These are phyloP conservation scores for Nannochloris sp. DNA, from an alignment of 139 green algal species.

Conservation along the genomic window DNA sequence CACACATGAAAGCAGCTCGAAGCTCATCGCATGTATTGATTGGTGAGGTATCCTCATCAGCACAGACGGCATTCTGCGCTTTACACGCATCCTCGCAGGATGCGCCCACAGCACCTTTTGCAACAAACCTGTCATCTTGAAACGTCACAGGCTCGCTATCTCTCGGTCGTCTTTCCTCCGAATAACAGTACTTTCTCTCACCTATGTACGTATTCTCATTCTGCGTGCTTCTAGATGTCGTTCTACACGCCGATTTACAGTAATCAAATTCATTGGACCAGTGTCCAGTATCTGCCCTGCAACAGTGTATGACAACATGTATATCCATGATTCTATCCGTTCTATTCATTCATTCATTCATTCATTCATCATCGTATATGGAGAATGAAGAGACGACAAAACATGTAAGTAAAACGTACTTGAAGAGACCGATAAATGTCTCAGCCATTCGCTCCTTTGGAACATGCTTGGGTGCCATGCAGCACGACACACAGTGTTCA, in stretches of 20 bases:
- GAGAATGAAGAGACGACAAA: too few relatives aligned
- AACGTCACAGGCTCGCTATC: slow-evolving; percentile 30
- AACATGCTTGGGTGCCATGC: slow-evolving; percentile 43
- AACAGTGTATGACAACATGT: too few relatives aligned
- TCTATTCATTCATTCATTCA: too few relatives aligned
- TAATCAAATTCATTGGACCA: slow-evolving; percentile 58
- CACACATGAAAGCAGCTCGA: slow-evolving; percentile 44
- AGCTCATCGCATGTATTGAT: slow-evolving; percentile 66
- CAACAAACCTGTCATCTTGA: slow-evolving; percentile 25
- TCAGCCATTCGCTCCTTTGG: slow-evolving; percentile 12
- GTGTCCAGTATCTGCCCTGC: slow-evolving; percentile 32
- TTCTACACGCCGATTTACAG: slow-evolving; percentile 59
- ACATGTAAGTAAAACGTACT: background rate
- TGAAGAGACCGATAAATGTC: slow-evolving; percentile 3
- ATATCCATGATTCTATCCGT: too few relatives aligned
- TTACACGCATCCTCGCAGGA: slow-evolving; percentile 41
- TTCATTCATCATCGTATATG: too few relatives aligned
- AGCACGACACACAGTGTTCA: slow-evolving; percentile 76
- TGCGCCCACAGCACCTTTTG: slow-evolving; percentile 19
- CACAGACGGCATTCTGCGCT: slow-evolving; percentile 25
- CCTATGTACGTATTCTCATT: slow-evolving; percentile 76
- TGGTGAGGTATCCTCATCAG: slow-evolving; percentile 22
- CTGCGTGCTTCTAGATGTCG: slow-evolving; percentile 51
- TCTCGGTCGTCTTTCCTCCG: slow-evolving; percentile 17
- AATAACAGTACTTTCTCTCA: slow-evolving; percentile 63